Conservation (phyloP, 2,329 filamentous ascomycete species). For the Ceratocystis eucalypticola region DNA sequence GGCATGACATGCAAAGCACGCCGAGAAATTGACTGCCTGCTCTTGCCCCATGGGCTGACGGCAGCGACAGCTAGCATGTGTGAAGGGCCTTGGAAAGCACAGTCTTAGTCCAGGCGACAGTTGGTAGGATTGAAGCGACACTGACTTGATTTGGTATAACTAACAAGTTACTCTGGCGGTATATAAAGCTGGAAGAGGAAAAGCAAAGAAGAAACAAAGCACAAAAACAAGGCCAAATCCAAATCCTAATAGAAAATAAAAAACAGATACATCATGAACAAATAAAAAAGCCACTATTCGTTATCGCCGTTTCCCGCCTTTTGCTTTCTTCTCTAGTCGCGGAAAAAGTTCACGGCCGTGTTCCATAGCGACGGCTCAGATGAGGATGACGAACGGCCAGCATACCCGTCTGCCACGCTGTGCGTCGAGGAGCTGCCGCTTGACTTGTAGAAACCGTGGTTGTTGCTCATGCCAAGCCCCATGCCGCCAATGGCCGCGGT, state of each 20-base stretch:
- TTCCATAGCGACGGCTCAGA: conserved; percentile 12
- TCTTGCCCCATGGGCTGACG: too few species aligned
- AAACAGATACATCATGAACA: background rate
- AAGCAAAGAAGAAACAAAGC: background rate
- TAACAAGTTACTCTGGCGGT: conserved; percentile 13
- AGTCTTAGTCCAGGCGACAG: too few species aligned
- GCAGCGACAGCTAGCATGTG: too few species aligned
- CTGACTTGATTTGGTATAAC: conserved; percentile 3
- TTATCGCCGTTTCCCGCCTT: background rate
- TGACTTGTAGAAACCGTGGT: background rate
- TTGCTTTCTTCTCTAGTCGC: background rate
- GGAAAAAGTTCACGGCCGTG: conserved; percentile 15
- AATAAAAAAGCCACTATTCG: background rate
- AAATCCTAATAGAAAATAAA: background rate
- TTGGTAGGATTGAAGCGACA: background rate
- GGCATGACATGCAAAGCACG: too few species aligned
- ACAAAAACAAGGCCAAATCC: background rate
- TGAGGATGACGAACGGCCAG: background rate
- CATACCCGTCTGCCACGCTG: conserved; percentile 12
- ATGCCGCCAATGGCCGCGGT: conserved; percentile 2
- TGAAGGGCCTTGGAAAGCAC: too few species aligned
- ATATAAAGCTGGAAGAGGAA: background rate
- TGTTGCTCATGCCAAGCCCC: background rate
- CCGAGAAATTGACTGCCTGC: too few species aligned
- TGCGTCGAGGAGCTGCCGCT: conserved; percentile 6